phyloP scores from a whole-genome alignment of 108 stramenopile species.

The Discostella stelligeroides region DNA sequence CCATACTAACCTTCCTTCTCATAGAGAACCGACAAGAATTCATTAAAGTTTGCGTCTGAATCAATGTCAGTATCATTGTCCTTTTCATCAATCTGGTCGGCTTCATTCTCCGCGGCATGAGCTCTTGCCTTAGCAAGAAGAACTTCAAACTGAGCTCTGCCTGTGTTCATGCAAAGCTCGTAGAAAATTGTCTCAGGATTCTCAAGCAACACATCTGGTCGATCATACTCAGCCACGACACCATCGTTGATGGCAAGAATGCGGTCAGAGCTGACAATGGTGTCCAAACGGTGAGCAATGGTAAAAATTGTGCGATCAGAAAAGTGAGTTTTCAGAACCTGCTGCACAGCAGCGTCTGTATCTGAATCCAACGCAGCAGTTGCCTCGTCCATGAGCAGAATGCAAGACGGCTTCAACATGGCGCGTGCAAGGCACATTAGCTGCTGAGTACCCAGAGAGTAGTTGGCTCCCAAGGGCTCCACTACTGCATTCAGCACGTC shows the following conservation, averaged over 20 bases:
- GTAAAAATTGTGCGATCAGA: slow-evolving; percentile 51
- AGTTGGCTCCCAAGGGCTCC: slow-evolving; percentile 18
- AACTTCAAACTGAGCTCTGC: slow-evolving; percentile 18
- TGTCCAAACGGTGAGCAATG: slow-evolving; percentile 68
- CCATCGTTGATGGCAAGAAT: slow-evolving; percentile 8
- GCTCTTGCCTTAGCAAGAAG: no score
- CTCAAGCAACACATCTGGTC: slow-evolving; percentile 3
- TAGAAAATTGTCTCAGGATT: slow-evolving; percentile 5
- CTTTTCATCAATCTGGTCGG: background rate
- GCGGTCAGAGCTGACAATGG: slow-evolving; percentile 9
- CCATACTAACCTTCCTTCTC: background rate
- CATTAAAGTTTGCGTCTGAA: background rate
- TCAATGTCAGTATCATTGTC: no score
- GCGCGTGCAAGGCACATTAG: slow-evolving; percentile 17
- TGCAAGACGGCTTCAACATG: slow-evolving; percentile 22
- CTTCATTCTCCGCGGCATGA: no score
- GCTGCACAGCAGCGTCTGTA: slow-evolving; percentile 55
- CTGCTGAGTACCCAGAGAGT: slow-evolving; percentile 15
- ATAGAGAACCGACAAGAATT: slow-evolving; percentile 2
- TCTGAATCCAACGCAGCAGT: slow-evolving; percentile 55
- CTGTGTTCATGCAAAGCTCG: slow-evolving; percentile 22
- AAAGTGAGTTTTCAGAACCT: slow-evolving; percentile 21
- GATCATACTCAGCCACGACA: slow-evolving; percentile 8
- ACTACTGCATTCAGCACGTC: slow-evolving; percentile 20
- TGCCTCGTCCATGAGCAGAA: slow-evolving; percentile 71